Conservation (phyloP, 495 filamentous ascomycete genomes). For the Xylaria telfairii region DNA sequence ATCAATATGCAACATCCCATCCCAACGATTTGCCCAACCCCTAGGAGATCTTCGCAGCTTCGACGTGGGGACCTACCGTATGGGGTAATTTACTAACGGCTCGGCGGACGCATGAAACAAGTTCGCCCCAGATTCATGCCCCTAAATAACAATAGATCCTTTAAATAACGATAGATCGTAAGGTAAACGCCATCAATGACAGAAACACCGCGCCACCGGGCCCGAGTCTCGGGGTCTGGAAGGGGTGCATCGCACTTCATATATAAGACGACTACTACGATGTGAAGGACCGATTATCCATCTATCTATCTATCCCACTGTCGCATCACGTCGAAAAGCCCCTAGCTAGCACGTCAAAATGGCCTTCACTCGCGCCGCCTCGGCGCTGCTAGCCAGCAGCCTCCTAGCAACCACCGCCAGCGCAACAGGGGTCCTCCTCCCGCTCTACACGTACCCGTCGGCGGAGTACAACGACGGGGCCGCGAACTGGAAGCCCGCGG, state of each 20-base stretch:
- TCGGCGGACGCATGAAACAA: slow-evolving; percentile 8
- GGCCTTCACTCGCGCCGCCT: background rate
- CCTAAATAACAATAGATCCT: background rate
- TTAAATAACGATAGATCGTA: slow-evolving; percentile 2
- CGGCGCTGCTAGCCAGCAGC: background rate
- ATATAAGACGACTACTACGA: background rate
- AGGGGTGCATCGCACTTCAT: too few relatives aligned
- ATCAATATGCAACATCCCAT: background rate
- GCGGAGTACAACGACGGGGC: slow-evolving; percentile 24
- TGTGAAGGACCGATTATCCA: background rate
- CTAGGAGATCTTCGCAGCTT: slow-evolving; percentile 3
- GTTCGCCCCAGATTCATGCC: background rate
- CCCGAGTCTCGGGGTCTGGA: background rate
- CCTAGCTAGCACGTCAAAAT: background rate
- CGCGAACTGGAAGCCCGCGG: slow-evolving; percentile 50
- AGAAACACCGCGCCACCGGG: background rate
- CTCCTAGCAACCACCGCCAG: slow-evolving; percentile 7
- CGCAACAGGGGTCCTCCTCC: slow-evolving; percentile 51
- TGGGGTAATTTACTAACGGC: background rate
- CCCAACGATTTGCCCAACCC: background rate
- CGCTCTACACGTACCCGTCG: slow-evolving; percentile 57
- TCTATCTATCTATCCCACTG: background rate
- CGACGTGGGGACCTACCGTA: background rate
- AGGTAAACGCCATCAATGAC: background rate
- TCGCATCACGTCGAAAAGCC: background rate